Evolutionary conservation across 2,329 filamentous ascomycete genomes (phyloP).

Genomic region (Hymenoscyphus scutula): DNA sequence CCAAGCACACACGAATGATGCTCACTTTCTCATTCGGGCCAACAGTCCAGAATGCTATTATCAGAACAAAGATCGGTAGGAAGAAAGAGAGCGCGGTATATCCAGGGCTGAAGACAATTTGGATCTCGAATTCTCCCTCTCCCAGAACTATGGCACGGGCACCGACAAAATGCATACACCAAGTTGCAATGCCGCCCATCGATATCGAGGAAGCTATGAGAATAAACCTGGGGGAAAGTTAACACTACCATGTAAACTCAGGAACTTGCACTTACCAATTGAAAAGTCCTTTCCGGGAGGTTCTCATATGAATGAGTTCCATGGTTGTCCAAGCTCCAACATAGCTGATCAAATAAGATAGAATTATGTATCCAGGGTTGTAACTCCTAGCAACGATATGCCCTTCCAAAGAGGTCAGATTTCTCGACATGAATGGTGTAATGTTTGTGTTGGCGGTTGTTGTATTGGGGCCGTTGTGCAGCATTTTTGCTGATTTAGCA

Average conservation of each 20-base stretch:
- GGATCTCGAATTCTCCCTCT: slow-evolving; percentile 57
- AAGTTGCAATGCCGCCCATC: slow-evolving; percentile 73
- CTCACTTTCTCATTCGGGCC: slow-evolving; percentile 58
- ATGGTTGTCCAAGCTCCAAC: slow-evolving; percentile 76
- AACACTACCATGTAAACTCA: neutral
- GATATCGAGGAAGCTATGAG: slow-evolving; percentile 62
- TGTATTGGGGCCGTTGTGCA: neutral
- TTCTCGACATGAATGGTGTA: neutral
- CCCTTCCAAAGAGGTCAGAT: slow-evolving; percentile 2
- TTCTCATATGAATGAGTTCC: slow-evolving; percentile 76
- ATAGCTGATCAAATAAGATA: slow-evolving; percentile 69
- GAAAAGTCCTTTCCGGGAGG: slow-evolving; percentile 63
- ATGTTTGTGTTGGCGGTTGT: neutral
- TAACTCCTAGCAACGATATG: slow-evolving; percentile 43
- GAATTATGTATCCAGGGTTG: slow-evolving; percentile 61
- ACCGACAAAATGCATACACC: slow-evolving; percentile 81
- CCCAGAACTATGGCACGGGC: slow-evolving; percentile 75
- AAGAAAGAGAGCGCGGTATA: slow-evolving; percentile 78
- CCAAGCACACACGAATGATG: slow-evolving; percentile 56
- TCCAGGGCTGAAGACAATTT: slow-evolving; percentile 70
- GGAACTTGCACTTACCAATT: slow-evolving; percentile 57
- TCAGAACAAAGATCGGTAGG: slow-evolving; percentile 71
- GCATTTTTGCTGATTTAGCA: neutral
- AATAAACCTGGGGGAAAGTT: slow-evolving; percentile 49
- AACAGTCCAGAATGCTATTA: slow-evolving; percentile 68